These are phyloP conservation scores for Vigna nakashimae DNA, from an alignment of 306 rosid genomes.

Conservation along the genomic window DNA sequence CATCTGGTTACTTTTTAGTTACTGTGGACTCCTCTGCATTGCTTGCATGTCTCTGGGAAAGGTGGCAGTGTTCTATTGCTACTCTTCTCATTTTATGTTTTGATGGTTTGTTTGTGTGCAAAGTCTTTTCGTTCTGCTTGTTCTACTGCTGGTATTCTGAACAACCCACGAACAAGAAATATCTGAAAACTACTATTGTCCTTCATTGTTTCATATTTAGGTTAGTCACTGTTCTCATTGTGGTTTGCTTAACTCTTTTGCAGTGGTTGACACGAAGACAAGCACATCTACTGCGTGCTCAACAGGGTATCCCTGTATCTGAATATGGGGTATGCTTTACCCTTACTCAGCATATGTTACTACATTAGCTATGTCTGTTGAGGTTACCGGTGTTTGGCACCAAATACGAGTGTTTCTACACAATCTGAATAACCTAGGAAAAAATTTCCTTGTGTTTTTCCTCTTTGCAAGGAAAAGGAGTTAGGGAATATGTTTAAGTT, in stretches of 20 bases:
- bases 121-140: slow-evolving; percentile 29
- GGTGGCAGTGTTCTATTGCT: slow-evolving; percentile 59
- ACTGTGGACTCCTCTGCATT: slow-evolving; percentile 86
- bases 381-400: slow-evolving; percentile 21
- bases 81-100: slow-evolving; percentile 11
- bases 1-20: slow-evolving; percentile 97
- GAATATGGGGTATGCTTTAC: slow-evolving; percentile 81
- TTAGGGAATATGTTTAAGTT: slow-evolving; percentile 3
- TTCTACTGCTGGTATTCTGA: slow-evolving; percentile 14
- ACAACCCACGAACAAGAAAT: slow-evolving; percentile 2
- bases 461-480: slow-evolving; percentile 23
- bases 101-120: slow-evolving; percentile 5
- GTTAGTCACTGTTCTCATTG: slow-evolving; percentile 41
- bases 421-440: slow-evolving; percentile 1
- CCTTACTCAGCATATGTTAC: slow-evolving; percentile 26
- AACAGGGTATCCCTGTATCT: slow-evolving; percentile 95
- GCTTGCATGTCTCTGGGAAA: slow-evolving; percentile 90
- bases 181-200: slow-evolving; percentile 22
- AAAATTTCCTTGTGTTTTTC: not conserved
- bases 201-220: slow-evolving; percentile 19
- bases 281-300: slow-evolving; percentile 93
- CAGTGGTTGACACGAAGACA: slow-evolving; percentile 98
- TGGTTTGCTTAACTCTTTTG: slow-evolving; percentile 38
- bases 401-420: slow-evolving; percentile 26
- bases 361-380: slow-evolving; percentile 10